Evolutionary conservation across 306 rosid genomes (phyloP), one percentile per base, ranked within the genome.

Genomic region (Trifolium subterraneum): DNA sequence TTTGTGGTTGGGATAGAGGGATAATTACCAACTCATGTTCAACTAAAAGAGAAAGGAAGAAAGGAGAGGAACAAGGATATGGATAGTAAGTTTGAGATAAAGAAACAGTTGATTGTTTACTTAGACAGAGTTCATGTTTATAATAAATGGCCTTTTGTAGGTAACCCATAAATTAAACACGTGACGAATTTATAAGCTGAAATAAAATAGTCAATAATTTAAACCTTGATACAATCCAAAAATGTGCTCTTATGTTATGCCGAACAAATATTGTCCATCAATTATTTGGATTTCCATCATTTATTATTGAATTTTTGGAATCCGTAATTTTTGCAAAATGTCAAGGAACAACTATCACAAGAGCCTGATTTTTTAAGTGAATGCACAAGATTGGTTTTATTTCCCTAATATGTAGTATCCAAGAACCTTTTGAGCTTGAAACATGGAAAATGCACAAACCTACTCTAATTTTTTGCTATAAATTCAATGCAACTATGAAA

Each of bases 341-440:
- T 47, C 61, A 48, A 4, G 39, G 72, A 27, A 27, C 41, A 68
- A 42, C 71, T 23, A 50, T 42, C 11, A 6, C 27, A 44, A 42
- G 33, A 42, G 55, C 18, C 25, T 42, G 18, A 42, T 25, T 20
- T 66, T 44, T 18, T 64, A 38, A 20, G 35, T 64, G 52, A 64
- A 18, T 9, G 70, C 27, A 15, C 52, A 39, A 19, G 35, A 19
- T 64, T 64, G 70, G 52, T 19, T 64, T 64, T 64, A 22, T 56
- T 56, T 27, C 35, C 63, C 15, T 10, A 23, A 42, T 12, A 42
- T 42, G 48, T 42, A 3, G 18, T 25, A 58, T 10, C 38, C 64
- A 58, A 13, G 64, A 58, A 6, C 64, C n/a, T 27, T 13, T 58
- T 58, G 64, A 58, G 67, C 13, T 61, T 61, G 42, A 61, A 22